Percentiles rank a stretch among this genome's conserved stretches.
These are phyloP conservation scores for Ogataea trehalophila DNA, from an alignment of 805 yeast genomes.

Conservation along the genomic window DNA sequence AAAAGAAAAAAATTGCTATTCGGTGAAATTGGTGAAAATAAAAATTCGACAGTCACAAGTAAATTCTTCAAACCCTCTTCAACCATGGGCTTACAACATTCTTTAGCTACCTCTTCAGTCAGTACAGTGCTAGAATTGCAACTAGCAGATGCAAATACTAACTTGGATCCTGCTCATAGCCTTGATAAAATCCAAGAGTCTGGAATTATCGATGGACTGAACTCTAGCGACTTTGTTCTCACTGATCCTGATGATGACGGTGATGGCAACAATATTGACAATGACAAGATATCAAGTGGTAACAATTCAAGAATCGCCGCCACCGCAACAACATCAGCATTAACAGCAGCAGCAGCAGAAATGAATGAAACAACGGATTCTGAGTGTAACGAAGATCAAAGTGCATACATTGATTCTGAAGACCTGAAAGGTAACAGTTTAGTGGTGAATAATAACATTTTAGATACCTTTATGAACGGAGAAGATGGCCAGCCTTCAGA, in stretches of 20 bases:
- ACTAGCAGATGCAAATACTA: no score
- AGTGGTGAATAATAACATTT: no score
- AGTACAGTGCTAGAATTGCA: no score
- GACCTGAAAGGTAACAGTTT: not conserved
- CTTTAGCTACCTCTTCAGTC: not conserved
- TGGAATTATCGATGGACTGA: conserved; percentile 2
- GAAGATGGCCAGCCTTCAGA: not conserved
- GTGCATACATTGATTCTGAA: conserved; percentile 4
- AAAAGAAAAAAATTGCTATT: conserved; percentile 25
- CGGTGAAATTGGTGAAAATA: conserved; percentile 8
- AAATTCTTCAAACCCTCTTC: conserved; percentile 11
- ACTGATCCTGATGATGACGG: conserved; percentile 23
- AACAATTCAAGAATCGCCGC: no score
- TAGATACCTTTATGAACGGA: not conserved
- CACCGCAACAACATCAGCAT: no score
- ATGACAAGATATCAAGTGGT: no score
- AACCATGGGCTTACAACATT: not conserved
- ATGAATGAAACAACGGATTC: not conserved
- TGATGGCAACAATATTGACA: not conserved
- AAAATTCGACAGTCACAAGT: conserved; percentile 7
- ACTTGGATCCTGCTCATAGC: not conserved
- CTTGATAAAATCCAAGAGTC: not conserved
- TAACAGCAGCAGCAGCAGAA: no score
- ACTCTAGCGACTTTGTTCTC: conserved; percentile 27
- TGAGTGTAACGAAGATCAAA: not conserved